Percentiles rank a stretch among this genome's conserved stretches.
These are phyloP conservation scores for Astrothelium macrocarpum DNA, from an alignment of 495 filamentous ascomycete genomes.

Conservation along the genomic window DNA sequence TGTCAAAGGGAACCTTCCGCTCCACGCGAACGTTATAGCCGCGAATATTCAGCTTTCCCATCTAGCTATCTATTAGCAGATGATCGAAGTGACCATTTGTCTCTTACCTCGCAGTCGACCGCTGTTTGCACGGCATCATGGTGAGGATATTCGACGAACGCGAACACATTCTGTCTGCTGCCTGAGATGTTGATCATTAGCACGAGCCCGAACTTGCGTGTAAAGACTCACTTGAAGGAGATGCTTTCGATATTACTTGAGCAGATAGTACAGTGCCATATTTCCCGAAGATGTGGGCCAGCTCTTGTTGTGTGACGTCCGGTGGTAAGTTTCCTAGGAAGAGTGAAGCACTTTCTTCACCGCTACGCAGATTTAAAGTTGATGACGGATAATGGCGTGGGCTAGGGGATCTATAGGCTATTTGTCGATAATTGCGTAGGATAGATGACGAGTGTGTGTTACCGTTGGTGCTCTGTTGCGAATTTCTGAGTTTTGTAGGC, in stretches of 20 bases:
- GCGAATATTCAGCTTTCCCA: slow-evolving; percentile 5
- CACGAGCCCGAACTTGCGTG: not conserved
- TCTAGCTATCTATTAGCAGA: not conserved
- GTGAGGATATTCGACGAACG: slow-evolving; percentile 1
- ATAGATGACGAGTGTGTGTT: not conserved
- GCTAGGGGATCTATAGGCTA: not conserved
- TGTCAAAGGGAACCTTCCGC: not conserved
- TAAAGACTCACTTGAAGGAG: slow-evolving; percentile 3
- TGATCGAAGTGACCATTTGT: not conserved
- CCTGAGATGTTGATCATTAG: not conserved
- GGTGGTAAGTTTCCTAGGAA: slow-evolving; percentile 7
- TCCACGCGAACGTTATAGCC: slow-evolving; percentile 5
- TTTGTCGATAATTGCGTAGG: not conserved
- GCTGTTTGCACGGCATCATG: not conserved
- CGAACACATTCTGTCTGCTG: not conserved
- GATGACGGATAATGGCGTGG: not conserved
- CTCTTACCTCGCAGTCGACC: slow-evolving; percentile 7
- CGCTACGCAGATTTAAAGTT: not conserved
- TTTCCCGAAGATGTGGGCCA: slow-evolving; percentile 7
- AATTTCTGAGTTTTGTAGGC: not conserved
- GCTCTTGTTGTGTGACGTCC: slow-evolving; percentile 6
- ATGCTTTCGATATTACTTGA: slow-evolving; percentile 7
- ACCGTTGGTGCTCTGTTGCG: not conserved
- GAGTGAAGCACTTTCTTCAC: not conserved
- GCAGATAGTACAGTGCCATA: not conserved